These are phyloP conservation scores for Phytophthora pistaciae DNA, from an alignment of 352 stramenopile genomes.

Conservation along the genomic window DNA sequence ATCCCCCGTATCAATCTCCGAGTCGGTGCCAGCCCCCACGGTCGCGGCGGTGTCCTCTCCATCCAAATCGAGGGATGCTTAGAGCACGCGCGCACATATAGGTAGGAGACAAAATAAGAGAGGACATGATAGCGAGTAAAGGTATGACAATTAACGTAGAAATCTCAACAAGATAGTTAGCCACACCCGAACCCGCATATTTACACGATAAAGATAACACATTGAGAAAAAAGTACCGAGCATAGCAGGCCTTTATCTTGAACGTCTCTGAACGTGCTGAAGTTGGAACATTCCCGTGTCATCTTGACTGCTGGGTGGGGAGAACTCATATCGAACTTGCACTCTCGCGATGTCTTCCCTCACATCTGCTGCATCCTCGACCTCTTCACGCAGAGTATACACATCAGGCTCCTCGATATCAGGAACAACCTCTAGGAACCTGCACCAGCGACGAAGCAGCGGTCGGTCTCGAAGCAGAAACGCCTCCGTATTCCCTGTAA, in stretches of 20 bases:
- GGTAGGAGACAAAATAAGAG: conserved; percentile 25
- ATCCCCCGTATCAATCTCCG: conserved; percentile 12
- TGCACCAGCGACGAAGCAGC: conserved; percentile 61
- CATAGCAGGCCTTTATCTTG: background rate
- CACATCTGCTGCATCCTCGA: conserved; percentile 18
- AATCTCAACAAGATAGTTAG: conserved; percentile 37
- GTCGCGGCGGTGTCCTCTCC: background rate
- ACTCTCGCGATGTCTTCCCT: conserved; percentile 13
- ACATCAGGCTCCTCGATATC: conserved; percentile 28
- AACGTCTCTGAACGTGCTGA: conserved; percentile 32
- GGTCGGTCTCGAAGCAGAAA: conserved; percentile 49
- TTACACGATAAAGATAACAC: conserved; percentile 18
- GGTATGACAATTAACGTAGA: conserved; percentile 35
- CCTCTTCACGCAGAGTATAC: conserved; percentile 46
- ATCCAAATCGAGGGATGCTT: conserved; percentile 7
- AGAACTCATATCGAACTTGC: conserved; percentile 48
- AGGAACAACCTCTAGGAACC: conserved; percentile 51
- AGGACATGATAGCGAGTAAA: conserved; percentile 22
- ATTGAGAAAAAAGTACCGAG: background rate
- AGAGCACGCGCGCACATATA: conserved; percentile 18
- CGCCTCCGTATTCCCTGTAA: conserved; percentile 42
- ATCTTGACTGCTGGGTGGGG: conserved; percentile 16
- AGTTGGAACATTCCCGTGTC: conserved; percentile 45
- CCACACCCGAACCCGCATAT: conserved; percentile 11
- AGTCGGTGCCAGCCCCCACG: background rate